These are phyloP conservation scores for Musa beccarii DNA, from an alignment of 176 grass and related monocot genomes.

Conservation along the genomic window DNA sequence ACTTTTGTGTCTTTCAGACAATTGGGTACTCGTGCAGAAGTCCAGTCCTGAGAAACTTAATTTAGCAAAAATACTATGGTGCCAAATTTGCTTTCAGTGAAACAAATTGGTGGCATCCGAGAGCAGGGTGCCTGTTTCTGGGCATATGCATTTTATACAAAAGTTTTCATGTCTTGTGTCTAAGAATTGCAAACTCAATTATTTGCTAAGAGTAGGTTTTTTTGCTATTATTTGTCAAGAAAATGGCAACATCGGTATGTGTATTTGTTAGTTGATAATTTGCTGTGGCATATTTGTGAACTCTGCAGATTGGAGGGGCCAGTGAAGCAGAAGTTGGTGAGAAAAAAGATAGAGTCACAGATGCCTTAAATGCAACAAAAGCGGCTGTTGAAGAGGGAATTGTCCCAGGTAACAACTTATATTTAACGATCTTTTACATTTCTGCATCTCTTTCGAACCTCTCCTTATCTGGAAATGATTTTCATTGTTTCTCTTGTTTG, in stretches of 20 bases:
- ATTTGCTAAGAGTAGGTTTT: too few relatives aligned
- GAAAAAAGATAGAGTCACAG: constrained; percentile 93
- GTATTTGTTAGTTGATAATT: not conserved
- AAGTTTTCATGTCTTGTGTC: too few relatives aligned
- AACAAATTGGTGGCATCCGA: too few relatives aligned
- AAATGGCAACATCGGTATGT: not conserved
- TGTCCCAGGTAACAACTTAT: constrained; percentile 53
- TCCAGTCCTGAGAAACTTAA: too few relatives aligned
- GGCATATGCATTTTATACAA: too few relatives aligned
- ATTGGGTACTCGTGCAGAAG: too few relatives aligned
- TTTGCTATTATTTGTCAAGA: too few relatives aligned
- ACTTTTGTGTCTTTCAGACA: too few relatives aligned
- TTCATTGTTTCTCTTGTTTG: constrained; percentile 7
- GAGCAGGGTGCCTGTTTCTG: too few relatives aligned
- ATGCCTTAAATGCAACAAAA: constrained; percentile 93
- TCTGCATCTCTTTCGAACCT: not conserved
- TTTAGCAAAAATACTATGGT: too few relatives aligned
- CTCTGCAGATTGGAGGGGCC: constrained; percentile 74
- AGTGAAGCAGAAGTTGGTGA: constrained; percentile 91
- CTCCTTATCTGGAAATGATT: not conserved
- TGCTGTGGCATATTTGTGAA: not conserved
- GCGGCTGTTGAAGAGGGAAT: constrained; percentile 99
- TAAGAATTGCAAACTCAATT: too few relatives aligned
- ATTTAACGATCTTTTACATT: not conserved
- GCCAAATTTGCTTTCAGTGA: too few relatives aligned